Evolutionary conservation across 192 early-diverging fungal genomes (phyloP).

Genomic region (Cladochytrium replicatum): DNA sequence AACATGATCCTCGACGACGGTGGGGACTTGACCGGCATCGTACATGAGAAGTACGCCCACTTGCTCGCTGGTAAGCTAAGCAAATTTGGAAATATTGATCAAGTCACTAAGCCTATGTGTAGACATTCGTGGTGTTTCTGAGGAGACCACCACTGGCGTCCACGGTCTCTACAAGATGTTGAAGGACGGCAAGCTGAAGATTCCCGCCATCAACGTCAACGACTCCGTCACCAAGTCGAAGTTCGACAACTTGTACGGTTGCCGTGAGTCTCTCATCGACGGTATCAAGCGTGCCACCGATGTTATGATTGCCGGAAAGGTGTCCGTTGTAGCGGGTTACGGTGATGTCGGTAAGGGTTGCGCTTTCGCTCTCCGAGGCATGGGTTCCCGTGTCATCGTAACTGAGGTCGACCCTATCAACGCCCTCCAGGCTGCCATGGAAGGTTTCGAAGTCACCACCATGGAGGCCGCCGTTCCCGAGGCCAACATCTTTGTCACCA

Average conservation of each 20-base stretch:
- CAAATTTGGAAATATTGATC: background rate
- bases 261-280: constrained; percentile 98
- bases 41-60: constrained; percentile 93
- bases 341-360: constrained; percentile 99
- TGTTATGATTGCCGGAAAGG: constrained; percentile 99
- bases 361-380: constrained; percentile 91
- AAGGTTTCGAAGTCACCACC: constrained; percentile 98
- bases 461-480: constrained; percentile 89
- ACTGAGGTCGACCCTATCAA: constrained; percentile 99
- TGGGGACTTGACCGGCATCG: constrained; percentile 91
- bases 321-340: constrained; percentile 96
- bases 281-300: constrained; percentile 99
- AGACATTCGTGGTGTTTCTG: constrained; percentile 87
- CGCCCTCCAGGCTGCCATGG: constrained; percentile 98
- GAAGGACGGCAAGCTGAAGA: constrained; percentile 90
- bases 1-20: constrained; percentile 99
- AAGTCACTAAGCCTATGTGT: too few species aligned
- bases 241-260: constrained; percentile 99
- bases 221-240: constrained; percentile 99
- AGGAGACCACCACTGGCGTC: constrained; percentile 99
- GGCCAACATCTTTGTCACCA: constrained; percentile 97
- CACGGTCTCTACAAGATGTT: constrained; percentile 99
- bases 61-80: constrained; percentile 56
- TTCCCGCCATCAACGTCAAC: constrained; percentile 99
- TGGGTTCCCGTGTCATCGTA: constrained; percentile 96